Conservation (phyloP, 768 basidiomycete species). For the Pisolithus albus region DNA sequence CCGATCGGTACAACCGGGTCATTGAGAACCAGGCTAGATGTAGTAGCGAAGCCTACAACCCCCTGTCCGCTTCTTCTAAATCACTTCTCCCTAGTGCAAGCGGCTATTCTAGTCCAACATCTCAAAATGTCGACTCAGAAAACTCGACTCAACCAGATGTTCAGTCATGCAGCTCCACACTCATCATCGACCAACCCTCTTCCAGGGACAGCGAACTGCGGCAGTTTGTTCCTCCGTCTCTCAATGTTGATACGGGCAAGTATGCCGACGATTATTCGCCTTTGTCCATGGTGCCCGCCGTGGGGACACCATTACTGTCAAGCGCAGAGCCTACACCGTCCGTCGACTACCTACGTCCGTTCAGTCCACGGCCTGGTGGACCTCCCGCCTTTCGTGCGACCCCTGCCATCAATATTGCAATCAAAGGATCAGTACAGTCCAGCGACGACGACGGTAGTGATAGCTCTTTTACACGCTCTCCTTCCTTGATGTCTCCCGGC, state of each 20-base stretch:
- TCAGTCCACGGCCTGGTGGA: constrained; percentile 25
- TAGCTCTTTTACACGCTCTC: constrained; percentile 21
- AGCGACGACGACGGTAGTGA: constrained; percentile 12
- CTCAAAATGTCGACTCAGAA: constrained; percentile 17
- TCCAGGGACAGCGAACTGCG: constrained; percentile 15
- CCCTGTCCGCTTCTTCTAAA: constrained; percentile 23
- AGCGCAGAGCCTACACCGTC: constrained; percentile 9
- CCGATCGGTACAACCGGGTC: constrained; percentile 2
- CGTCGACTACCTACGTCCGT: constrained; percentile 15
- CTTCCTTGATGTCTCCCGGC: constrained; percentile 22
- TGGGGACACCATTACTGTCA: constrained; percentile 24
- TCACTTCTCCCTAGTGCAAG: constrained; percentile 27
- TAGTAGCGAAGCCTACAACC: constrained; percentile 7
- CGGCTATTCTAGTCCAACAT: constrained; percentile 25
- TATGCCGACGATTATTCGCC: constrained; percentile 19
- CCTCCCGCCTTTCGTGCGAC: constrained; percentile 14
- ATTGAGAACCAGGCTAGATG: constrained; percentile 20
- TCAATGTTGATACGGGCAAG: constrained; percentile 4
- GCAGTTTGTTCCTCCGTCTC: constrained; percentile 5
- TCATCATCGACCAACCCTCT: constrained; percentile 23
- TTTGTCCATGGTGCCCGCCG: constrained; percentile 23
- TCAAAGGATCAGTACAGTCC: background rate
- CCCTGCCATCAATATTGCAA: constrained; percentile 8
- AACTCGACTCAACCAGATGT: constrained; percentile 3
- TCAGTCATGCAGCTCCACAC: constrained; percentile 26